Conservation (phyloP, 352 stramenopile species). For the Plasmopara muralis region DNA sequence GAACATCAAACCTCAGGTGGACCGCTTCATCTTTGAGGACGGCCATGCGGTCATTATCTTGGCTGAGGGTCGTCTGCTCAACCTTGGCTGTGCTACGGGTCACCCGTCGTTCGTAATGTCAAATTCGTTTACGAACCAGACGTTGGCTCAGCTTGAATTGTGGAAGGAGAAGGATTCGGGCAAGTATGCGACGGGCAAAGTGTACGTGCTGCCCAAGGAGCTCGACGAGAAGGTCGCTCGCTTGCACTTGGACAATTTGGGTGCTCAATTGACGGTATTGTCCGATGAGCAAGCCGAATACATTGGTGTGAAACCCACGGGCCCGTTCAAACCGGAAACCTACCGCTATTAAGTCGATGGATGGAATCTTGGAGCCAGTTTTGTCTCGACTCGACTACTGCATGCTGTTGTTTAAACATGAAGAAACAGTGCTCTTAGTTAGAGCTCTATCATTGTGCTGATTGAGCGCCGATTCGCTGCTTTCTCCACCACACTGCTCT, state of each 20-base stretch:
- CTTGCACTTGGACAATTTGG: slow-evolving; percentile 94
- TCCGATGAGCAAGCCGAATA: slow-evolving; percentile 96
- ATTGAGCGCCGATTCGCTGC: slow-evolving; percentile 15
- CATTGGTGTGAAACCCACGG: slow-evolving; percentile 91
- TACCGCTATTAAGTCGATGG: slow-evolving; percentile 95
- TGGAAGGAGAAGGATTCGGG: slow-evolving; percentile 93
- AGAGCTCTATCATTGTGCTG: slow-evolving; percentile 32
- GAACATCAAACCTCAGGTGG: slow-evolving; percentile 99
- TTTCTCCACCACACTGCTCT: slow-evolving; percentile 31
- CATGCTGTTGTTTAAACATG: slow-evolving; percentile 10
- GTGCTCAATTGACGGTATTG: slow-evolving; percentile 94
- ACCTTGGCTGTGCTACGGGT: slow-evolving; percentile 97
- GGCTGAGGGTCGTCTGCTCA: slow-evolving; percentile 96
- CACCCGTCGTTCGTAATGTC: slow-evolving; percentile 99
- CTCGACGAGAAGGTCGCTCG: slow-evolving; percentile 98
- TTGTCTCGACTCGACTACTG: background rate
- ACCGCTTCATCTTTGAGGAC: slow-evolving; percentile 95
- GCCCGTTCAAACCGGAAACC: slow-evolving; percentile 96
- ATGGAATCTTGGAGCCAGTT: slow-evolving; percentile 3
- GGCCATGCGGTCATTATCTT: slow-evolving; percentile 96
- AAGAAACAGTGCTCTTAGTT: slow-evolving; percentile 14
- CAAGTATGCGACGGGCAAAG: slow-evolving; percentile 95
- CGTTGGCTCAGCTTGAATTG: slow-evolving; percentile 97
- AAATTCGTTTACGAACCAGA: slow-evolving; percentile 99
- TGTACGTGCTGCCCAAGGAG: slow-evolving; percentile 98